Conservation (phyloP, 805 yeast species). For the Naumovozyma baii region DNA sequence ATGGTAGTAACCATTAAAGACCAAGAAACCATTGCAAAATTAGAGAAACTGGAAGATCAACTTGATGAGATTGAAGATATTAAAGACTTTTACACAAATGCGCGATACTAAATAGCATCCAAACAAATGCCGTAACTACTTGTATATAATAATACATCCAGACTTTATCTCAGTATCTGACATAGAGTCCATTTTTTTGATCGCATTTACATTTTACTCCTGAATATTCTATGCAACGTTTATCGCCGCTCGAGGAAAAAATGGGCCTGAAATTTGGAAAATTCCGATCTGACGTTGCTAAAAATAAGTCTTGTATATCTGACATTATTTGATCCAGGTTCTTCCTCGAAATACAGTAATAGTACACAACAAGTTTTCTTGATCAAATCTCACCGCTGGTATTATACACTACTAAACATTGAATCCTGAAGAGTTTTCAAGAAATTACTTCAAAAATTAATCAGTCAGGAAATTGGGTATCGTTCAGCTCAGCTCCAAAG, state of each 20-base stretch:
- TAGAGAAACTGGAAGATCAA: constrained; percentile 46
- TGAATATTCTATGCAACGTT: too few species aligned
- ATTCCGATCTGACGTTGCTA: too few species aligned
- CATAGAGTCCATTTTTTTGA: too few species aligned
- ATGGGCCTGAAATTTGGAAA: too few species aligned
- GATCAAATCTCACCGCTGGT: too few species aligned
- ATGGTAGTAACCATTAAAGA: constrained; percentile 44
- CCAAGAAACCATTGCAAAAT: constrained; percentile 42
- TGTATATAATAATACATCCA: background rate
- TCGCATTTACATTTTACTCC: too few species aligned
- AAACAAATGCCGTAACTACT: background rate
- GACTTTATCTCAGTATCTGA: too few species aligned
- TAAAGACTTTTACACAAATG: constrained; percentile 66
- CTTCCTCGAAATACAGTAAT: too few species aligned
- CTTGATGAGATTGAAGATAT: constrained; percentile 81
- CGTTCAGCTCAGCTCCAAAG: background rate
- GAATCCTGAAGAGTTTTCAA: background rate
- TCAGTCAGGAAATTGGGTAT: background rate
- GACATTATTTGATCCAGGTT: too few species aligned
- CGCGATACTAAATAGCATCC: background rate
- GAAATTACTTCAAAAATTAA: background rate
- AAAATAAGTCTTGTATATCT: too few species aligned
- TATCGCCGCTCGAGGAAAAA: too few species aligned
- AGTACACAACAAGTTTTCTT: too few species aligned
- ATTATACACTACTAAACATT: background rate